Percentiles rank a stretch among this genome's conserved stretches.
Evolutionary conservation across 192 early-diverging fungal species (phyloP).

Genomic region (Gaertneriomyces sp.): DNA sequence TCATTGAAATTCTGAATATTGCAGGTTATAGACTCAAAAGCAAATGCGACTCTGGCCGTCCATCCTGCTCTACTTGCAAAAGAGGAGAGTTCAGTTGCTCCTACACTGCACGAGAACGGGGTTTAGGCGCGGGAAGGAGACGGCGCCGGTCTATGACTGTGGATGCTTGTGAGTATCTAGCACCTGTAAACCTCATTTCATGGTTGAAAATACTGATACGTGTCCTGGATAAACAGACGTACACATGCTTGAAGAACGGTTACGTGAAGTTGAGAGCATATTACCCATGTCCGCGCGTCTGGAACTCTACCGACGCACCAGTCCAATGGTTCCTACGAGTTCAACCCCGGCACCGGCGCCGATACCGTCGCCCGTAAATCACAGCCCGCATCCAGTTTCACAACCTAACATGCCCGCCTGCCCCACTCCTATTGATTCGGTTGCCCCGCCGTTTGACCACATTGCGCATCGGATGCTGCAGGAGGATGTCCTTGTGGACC

Average conservation of each 20-base stretch:
- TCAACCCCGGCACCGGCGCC: not conserved
- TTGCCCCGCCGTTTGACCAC: not conserved
- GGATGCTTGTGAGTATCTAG: slow-evolving; percentile 13
- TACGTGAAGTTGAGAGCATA: slow-evolving; percentile 12
- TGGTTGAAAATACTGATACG: not conserved
- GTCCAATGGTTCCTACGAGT: not conserved
- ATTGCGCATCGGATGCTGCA: not conserved
- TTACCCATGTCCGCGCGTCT: not conserved
- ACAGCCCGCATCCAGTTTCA: not conserved
- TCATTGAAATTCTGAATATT: slow-evolving; percentile 1
- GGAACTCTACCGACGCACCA: not conserved
- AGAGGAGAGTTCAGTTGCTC: slow-evolving; percentile 7
- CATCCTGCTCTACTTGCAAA: slow-evolving; percentile 18
- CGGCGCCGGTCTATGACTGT: slow-evolving; percentile 5
- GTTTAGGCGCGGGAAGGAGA: slow-evolving; percentile 8
- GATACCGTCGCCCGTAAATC: not conserved
- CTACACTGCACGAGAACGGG: slow-evolving; percentile 23
- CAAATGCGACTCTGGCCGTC: slow-evolving; percentile 29
- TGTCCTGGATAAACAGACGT: slow-evolving; percentile 12
- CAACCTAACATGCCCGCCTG: not conserved
- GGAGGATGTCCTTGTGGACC: slow-evolving; percentile 4
- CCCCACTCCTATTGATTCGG: not conserved
- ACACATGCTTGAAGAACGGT: slow-evolving; percentile 17
- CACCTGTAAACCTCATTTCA: not conserved
- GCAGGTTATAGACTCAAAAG: slow-evolving; percentile 26